Percentiles rank a stretch among this genome's conserved stretches.
Conservation (phyloP, 148 eudicot genomes). For the Vaccinium darrowii region DNA sequence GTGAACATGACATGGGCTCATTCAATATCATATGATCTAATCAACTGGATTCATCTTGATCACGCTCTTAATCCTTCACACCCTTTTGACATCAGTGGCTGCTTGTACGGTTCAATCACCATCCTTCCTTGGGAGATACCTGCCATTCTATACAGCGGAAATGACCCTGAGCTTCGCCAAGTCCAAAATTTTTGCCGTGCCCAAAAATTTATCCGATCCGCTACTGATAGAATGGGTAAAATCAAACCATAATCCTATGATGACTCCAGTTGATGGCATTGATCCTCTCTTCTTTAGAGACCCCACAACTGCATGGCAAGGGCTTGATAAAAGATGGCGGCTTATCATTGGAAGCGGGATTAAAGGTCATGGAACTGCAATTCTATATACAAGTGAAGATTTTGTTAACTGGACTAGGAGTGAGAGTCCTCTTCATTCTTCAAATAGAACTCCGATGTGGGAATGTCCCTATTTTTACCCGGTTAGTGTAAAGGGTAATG, state of each 20-base stretch:
- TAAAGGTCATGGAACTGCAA: slow-evolving; percentile 15
- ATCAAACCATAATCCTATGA: slow-evolving; percentile 31
- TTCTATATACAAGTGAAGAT: slow-evolving; percentile 27
- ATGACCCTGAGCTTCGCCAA: slow-evolving; percentile 8
- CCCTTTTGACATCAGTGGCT: slow-evolving; percentile 43
- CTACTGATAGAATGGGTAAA: slow-evolving; percentile 52
- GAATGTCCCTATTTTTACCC: slow-evolving; percentile 32
- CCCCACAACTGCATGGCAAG: slow-evolving; percentile 44
- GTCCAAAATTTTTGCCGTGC: slow-evolving; percentile 49
- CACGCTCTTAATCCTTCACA: slow-evolving; percentile 34
- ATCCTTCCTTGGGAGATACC: slow-evolving; percentile 40
- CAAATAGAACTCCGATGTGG: slow-evolving; percentile 22
- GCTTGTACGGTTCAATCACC: slow-evolving; percentile 60
- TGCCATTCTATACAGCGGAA: slow-evolving; percentile 44
- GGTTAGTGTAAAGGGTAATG: neutral
- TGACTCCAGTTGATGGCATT: slow-evolving; percentile 14
- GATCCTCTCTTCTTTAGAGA: slow-evolving; percentile 30
- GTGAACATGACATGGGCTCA: slow-evolving; percentile 32
- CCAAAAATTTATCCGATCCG: slow-evolving; percentile 47
- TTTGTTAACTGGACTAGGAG: slow-evolving; percentile 20
- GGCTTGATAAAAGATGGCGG: slow-evolving; percentile 19
- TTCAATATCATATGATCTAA: slow-evolving; percentile 46
- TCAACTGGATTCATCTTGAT: slow-evolving; percentile 51
- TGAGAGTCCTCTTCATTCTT: slow-evolving; percentile 17
- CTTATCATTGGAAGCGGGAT: slow-evolving; percentile 23